Evolutionary conservation across 129 eudicot species (phyloP).

Genomic region (Flaveria ramosissima): DNA sequence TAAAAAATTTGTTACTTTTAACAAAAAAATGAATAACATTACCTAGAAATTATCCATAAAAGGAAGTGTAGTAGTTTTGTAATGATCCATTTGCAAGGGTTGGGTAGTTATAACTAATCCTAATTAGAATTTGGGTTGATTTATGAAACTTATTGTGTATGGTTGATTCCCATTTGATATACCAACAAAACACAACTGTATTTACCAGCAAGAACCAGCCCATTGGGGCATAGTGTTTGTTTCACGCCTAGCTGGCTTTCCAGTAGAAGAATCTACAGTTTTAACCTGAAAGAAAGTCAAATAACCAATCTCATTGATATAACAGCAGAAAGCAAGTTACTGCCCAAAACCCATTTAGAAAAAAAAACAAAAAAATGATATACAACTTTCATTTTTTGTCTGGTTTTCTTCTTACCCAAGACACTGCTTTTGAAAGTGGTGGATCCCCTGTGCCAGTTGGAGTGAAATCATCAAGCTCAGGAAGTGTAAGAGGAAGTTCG

Average conservation of each 20-base stretch:
- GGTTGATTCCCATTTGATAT: conserved; percentile 1
- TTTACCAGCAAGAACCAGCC: conserved; percentile 99
- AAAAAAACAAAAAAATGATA: neutral
- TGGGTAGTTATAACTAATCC: conserved; percentile 8
- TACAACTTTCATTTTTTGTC: neutral
- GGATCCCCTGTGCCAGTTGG: conserved; percentile 99
- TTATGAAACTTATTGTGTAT: neutral
- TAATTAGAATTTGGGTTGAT: conserved; percentile 7
- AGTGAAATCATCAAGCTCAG: conserved; percentile 94
- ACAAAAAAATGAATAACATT: conserved; percentile 1
- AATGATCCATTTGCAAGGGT: neutral
- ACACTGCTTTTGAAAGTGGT: conserved; percentile 80
- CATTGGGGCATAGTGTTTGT: conserved; percentile 99
- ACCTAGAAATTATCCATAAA: neutral
- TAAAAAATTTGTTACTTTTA: neutral
- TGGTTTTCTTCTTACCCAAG: conserved; percentile 60
- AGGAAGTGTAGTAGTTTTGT: neutral
- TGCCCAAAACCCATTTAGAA: neutral
- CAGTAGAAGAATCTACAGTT: conserved; percentile 69
- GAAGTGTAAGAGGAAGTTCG: conserved; percentile 91
- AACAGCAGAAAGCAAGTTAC: neutral
- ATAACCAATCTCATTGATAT: neutral
- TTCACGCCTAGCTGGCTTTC: conserved; percentile 82
- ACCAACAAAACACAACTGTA: neutral
- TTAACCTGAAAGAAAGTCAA: conserved; percentile 56